Conservation (phyloP, 805 yeast species). For the Starmerella apis region DNA sequence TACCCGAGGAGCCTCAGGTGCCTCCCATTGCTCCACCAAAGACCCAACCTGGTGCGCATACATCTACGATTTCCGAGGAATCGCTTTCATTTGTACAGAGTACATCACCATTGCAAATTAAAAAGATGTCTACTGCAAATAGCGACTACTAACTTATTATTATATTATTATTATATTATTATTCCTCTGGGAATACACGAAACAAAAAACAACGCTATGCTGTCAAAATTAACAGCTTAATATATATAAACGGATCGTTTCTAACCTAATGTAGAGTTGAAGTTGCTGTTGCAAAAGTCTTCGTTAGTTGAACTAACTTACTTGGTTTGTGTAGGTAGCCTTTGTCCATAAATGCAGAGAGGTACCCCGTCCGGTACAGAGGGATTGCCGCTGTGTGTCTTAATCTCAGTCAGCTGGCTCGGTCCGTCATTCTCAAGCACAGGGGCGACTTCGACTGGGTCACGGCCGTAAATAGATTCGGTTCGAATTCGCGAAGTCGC, state of each 20-base stretch:
- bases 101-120: conserved; percentile 3
- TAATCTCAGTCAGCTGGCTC: too few relatives aligned
- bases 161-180: neutral
- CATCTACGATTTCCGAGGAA: conserved; percentile 1
- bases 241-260: too few relatives aligned
- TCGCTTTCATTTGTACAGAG: conserved; percentile 7
- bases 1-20: neutral
- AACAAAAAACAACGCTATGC: too few relatives aligned
- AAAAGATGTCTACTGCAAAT: neutral
- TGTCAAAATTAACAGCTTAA: too few relatives aligned
- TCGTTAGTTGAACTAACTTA: too few relatives aligned
- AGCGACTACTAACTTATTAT: conserved; percentile 1
- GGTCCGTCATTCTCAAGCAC: too few relatives aligned
- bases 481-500: conserved; percentile 3
- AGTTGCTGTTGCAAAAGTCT: too few relatives aligned
- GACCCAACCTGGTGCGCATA: neutral
- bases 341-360: too few relatives aligned
- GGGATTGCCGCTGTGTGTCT: too few relatives aligned
- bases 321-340: too few relatives aligned
- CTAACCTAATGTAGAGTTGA: too few relatives aligned
- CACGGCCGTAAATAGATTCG: neutral
- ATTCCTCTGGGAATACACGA: neutral
- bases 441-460: conserved; percentile 1
- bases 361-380: too few relatives aligned
- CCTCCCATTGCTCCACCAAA: neutral